These are phyloP conservation scores for Psilocybe tampanensis DNA, from an alignment of 768 basidiomycete genomes.

Conservation along the genomic window DNA sequence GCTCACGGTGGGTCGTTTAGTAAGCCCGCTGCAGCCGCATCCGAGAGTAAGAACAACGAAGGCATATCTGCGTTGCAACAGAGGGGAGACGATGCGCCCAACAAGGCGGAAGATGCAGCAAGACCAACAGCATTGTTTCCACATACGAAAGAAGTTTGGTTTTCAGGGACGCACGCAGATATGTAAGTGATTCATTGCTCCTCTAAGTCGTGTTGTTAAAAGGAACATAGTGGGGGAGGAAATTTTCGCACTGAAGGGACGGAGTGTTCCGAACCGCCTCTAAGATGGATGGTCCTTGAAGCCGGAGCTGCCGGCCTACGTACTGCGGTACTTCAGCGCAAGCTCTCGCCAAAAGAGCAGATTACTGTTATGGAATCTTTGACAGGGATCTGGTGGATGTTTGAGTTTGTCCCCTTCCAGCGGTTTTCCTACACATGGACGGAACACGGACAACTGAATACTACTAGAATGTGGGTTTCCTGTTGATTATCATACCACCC, in stretches of 20 bases:
- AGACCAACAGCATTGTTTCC: background rate
- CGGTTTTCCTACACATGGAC: conserved; percentile 8
- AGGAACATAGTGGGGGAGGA: conserved; percentile 19
- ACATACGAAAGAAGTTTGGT: conserved; percentile 32
- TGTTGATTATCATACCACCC: too few relatives aligned
- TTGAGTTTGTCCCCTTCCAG: conserved; percentile 15
- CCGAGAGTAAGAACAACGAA: background rate
- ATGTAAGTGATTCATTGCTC: too few relatives aligned
- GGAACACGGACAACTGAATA: background rate
- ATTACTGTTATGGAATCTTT: conserved; percentile 22
- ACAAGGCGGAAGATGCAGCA: too few relatives aligned
- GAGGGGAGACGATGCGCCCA: too few relatives aligned
- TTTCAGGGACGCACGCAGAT: conserved; percentile 29
- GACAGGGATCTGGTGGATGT: conserved; percentile 17
- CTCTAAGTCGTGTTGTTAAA: too few relatives aligned
- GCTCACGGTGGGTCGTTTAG: conserved; percentile 10
- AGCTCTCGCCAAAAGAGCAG: conserved; percentile 5
- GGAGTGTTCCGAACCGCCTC: conserved; percentile 21
- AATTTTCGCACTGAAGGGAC: conserved; percentile 18
- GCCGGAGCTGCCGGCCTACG: conserved; percentile 18
- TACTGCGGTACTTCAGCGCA: conserved; percentile 7
- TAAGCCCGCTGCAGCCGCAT: too few relatives aligned
- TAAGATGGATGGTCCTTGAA: conserved; percentile 27
- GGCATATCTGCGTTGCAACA: too few relatives aligned
- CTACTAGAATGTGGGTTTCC: conserved; percentile 5